Evolutionary conservation across 2,329 filamentous ascomycete genomes (phyloP).

Genomic region (Parastagonospora nodorum): DNA sequence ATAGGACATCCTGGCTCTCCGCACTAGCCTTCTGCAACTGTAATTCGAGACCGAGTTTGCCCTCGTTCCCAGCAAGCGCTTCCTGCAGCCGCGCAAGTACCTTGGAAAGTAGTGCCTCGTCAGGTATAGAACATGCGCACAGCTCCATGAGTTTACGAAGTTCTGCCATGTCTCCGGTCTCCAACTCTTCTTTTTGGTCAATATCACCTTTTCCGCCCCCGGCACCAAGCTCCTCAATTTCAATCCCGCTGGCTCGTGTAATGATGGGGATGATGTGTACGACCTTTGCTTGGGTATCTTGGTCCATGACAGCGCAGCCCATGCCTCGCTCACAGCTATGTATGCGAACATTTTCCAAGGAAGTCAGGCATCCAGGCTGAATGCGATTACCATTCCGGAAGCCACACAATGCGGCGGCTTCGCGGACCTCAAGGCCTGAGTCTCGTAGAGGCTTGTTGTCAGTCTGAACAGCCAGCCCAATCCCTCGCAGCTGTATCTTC

Average conservation of each 20-base stretch:
- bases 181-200: conserved; percentile 69
- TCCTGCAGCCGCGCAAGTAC: conserved; percentile 44
- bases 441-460: conserved; percentile 28
- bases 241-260: conserved; percentile 64
- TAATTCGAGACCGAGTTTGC: conserved; percentile 31
- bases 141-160: conserved; percentile 60
- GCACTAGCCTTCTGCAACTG: conserved; percentile 31
- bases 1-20: conserved; percentile 29
- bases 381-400: conserved; percentile 74
- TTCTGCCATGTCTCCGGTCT: conserved; percentile 56
- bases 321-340: conserved; percentile 85
- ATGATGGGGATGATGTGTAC: conserved; percentile 83
- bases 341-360: conserved; percentile 65
- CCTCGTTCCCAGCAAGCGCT: conserved; percentile 17
- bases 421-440: conserved; percentile 51
- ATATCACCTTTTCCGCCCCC: conserved; percentile 82
- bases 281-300: conserved; percentile 54
- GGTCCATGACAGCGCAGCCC: conserved; percentile 59
- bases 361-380: conserved; percentile 74
- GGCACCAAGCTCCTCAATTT: conserved; percentile 74
- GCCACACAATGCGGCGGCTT: conserved; percentile 72
- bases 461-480: conserved; percentile 45
- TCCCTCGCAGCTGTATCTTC: conserved; percentile 25
- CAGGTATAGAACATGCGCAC: conserved; percentile 49
- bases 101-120: conserved; percentile 40